A percentile compares a stretch with the other conserved stretches of the same genome.
These are phyloP conservation scores for Liriodendron chinense DNA, from an alignment of 164 flowering plant species.

Conservation along the genomic window DNA sequence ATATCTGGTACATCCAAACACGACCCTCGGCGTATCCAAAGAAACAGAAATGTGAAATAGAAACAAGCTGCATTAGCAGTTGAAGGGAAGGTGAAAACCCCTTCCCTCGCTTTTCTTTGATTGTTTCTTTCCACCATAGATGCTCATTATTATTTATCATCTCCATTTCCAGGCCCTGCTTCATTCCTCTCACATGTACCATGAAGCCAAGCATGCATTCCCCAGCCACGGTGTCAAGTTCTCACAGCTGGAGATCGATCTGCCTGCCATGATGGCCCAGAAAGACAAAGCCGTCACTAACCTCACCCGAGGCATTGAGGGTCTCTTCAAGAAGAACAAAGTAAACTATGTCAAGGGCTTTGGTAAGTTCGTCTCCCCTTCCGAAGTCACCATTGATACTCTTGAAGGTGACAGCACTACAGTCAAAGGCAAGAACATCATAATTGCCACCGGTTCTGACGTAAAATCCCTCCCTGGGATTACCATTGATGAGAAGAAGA, in stretches of 20 bases:
- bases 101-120: too few species aligned
- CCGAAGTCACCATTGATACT: constrained; percentile 80
- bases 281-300: constrained; percentile 80
- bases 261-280: constrained; percentile 88
- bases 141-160: background rate
- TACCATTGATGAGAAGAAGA: constrained; percentile 81
- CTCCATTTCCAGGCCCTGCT: constrained; percentile 65
- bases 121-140: too few species aligned
- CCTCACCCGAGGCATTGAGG: constrained; percentile 84
- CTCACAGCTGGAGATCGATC: constrained; percentile 71
- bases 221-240: constrained; percentile 83
- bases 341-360: constrained; percentile 86
- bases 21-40: too few species aligned
- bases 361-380: constrained; percentile 79
- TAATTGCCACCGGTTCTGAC: constrained; percentile 93
- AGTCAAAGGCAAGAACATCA: constrained; percentile 82
- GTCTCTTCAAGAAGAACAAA: constrained; percentile 91
- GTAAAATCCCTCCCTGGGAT: constrained; percentile 84
- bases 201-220: constrained; percentile 82
- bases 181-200: constrained; percentile 95
- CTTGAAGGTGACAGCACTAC: constrained; percentile 63
- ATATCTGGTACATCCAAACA: too few species aligned
- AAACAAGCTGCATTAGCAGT: too few species aligned
- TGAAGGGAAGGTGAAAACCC: too few species aligned
- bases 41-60: too few species aligned